A percentile compares a stretch with the other conserved stretches of the same genome.
Conservation (phyloP, 179 eudicot genomes). For the Patellifolia procumbens region DNA sequence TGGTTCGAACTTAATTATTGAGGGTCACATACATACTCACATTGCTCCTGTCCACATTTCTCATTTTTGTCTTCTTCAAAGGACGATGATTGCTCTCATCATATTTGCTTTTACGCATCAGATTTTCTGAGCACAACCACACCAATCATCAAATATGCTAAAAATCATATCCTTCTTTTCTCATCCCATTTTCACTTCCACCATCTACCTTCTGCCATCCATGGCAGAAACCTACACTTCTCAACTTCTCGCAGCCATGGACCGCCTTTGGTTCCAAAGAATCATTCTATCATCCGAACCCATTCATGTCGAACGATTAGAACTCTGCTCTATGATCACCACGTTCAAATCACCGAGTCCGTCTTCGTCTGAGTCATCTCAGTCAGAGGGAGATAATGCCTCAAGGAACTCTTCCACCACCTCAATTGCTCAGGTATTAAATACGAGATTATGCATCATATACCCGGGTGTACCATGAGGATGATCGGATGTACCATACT, state of each 20-base stretch:
- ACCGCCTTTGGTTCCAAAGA: conserved; percentile 58
- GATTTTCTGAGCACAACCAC: conserved; percentile 5
- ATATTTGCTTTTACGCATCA: conserved; percentile 7
- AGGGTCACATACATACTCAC: too few relatives aligned
- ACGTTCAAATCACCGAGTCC: not conserved
- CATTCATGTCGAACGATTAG: not conserved
- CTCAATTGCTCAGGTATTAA: conserved; percentile 27
- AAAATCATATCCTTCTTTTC: not conserved
- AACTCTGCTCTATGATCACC: conserved; percentile 7
- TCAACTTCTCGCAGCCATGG: conserved; percentile 48
- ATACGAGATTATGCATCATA: too few relatives aligned
- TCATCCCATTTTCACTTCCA: not conserved
- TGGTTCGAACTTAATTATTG: not conserved
- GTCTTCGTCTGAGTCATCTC: conserved; percentile 12
- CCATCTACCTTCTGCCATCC: not conserved
- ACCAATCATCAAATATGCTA: conserved; percentile 1
- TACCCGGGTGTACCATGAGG: too few relatives aligned
- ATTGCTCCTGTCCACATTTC: conserved; percentile 18
- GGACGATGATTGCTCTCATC: not conserved
- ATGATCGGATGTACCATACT: too few relatives aligned
- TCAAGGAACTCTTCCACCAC: not conserved
- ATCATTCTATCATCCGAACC: conserved; percentile 36
- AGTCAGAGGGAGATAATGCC: conserved; percentile 14
- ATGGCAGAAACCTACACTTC: conserved; percentile 38
- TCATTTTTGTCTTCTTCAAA: conserved; percentile 14